Evolutionary conservation across 2,329 filamentous ascomycete genomes (phyloP).

Genomic region (Microdochium bolleyi): DNA sequence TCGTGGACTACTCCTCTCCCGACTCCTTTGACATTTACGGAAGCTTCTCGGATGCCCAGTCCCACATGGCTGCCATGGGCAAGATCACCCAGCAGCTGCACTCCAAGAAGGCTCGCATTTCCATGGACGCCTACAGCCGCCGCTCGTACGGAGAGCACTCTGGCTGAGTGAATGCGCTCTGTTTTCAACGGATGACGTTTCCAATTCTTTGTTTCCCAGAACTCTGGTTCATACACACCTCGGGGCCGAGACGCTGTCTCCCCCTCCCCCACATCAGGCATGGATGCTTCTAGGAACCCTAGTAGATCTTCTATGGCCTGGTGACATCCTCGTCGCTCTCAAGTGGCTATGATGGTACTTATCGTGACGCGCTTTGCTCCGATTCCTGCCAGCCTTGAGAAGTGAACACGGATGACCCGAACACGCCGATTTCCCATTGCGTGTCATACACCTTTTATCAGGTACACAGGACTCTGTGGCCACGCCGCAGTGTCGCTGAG

Average conservation of each 20-base stretch:
- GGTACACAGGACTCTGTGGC: no score
- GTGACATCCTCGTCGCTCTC: not conserved
- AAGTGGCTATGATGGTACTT: not conserved
- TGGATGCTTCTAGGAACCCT: no score
- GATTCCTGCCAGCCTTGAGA: not conserved
- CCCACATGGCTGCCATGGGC: conserved; percentile 41
- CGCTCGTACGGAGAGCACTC: conserved; percentile 25
- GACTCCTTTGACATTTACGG: conserved; percentile 45
- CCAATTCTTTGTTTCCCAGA: not conserved
- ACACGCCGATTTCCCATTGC: no score
- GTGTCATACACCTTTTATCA: no score
- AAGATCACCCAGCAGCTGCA: conserved; percentile 36
- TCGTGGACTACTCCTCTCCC: conserved; percentile 39
- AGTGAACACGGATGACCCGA: not conserved
- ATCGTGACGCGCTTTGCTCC: not conserved
- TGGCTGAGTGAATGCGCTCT: conserved; percentile 25
- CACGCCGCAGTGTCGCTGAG: no score
- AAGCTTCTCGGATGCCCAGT: conserved; percentile 42
- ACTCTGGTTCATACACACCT: not conserved
- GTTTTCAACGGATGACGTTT: conserved; percentile 2
- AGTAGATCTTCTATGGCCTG: no score
- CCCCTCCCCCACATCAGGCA: no score
- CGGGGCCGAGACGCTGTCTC: no score
- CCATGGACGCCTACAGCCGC: conserved; percentile 6
- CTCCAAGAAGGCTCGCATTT: conserved; percentile 16